Base-by-base conservation (phyloP, 225 moss, liverwort and hornwort genomes). In the Physcomitrium patens region DNA sequence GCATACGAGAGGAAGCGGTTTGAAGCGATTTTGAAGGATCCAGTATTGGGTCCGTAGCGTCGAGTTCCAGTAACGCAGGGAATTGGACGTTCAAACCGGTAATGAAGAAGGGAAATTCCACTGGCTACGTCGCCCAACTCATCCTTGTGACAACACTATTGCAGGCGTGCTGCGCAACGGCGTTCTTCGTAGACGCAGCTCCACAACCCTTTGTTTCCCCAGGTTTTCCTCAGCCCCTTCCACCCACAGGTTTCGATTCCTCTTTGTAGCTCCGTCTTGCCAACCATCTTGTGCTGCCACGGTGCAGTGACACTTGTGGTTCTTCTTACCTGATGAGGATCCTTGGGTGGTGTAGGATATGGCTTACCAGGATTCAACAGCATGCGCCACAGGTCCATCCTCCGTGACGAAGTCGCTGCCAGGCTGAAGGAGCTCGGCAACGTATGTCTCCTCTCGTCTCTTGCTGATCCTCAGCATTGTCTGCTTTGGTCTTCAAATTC, bases 371-470 rank as follows among this genome's bases (percentile, higher is more conserved):
- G 58, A 46, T 70, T 79, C 46, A 86, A 45, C 52, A 77, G 31
- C 58, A 89, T 71, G 82, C 83, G 67, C 53, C 85, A 80, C 73
- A 78, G 85, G 74, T 73, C 80, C 56, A 75, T 90, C 1, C 71
- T 97, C 19, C 91, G 91, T 41, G 94, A 91, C 67, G 96, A 97
- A 86, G 91, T 87, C 18, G 84, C 84, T 31, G 74, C 85, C 73
- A 71, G 96, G 87, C 70, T 97, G 67, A 86, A 87, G 51, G 86
- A 87, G 43, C 82, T 97, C 42, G 94, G 96, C 60, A 88, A 89
- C 79, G 96, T 96, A 64, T 71, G 88, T 86, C 47, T 10, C 52
- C 46, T 42, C 45, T 13, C 60, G 18, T 28, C 55, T 53, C 12
- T 17, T 77, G 44, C 51, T 74, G 55, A 54, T 43, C 54, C 17